phyloP scores from a whole-genome alignment of 148 eudicot genomes.

The Amaranthus cruentus region DNA sequence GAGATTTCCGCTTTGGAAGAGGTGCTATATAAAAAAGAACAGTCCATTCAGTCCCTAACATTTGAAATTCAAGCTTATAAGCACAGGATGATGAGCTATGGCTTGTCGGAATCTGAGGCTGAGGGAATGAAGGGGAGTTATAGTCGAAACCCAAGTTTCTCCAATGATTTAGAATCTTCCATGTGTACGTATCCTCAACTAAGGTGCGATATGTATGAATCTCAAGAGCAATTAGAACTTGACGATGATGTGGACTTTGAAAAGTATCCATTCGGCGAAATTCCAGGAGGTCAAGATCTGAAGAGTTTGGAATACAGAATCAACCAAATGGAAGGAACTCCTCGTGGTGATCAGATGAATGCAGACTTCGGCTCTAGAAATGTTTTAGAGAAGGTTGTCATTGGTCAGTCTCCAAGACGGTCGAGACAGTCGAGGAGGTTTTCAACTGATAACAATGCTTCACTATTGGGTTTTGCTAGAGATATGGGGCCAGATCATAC shows the following conservation, averaged over 20 bases:
- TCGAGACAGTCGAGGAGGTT: slow-evolving; percentile 41
- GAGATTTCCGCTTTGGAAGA: slow-evolving; percentile 65
- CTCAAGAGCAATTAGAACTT: slow-evolving; percentile 36
- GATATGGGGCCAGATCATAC: slow-evolving; percentile 41
- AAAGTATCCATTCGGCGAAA: slow-evolving; percentile 65
- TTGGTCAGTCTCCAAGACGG: slow-evolving; percentile 60
- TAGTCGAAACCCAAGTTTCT: slow-evolving; percentile 40
- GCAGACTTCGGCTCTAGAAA: slow-evolving; percentile 43
- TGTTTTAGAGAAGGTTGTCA: slow-evolving; percentile 62
- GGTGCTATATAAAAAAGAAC: slow-evolving; percentile 74
- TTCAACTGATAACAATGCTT: slow-evolving; percentile 50
- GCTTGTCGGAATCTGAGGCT: slow-evolving; percentile 67
- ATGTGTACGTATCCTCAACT: slow-evolving; percentile 68
- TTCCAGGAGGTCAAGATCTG: slow-evolving; percentile 56
- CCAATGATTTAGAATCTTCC: slow-evolving; percentile 35
- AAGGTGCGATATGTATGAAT: slow-evolving; percentile 52
- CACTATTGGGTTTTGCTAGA: slow-evolving; percentile 34
- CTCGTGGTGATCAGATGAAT: slow-evolving; percentile 44
- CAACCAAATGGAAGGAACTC: slow-evolving; percentile 70
- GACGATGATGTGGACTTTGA: slow-evolving; percentile 65
- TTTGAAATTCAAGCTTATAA: slow-evolving; percentile 82
- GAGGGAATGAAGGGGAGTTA: slow-evolving; percentile 48
- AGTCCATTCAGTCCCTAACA: slow-evolving; percentile 58
- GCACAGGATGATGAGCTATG: slow-evolving; percentile 81
- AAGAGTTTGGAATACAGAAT: slow-evolving; percentile 69